Evolutionary conservation across 305 asterid species (phyloP).

Genomic region (Fraxinus ornus): DNA sequence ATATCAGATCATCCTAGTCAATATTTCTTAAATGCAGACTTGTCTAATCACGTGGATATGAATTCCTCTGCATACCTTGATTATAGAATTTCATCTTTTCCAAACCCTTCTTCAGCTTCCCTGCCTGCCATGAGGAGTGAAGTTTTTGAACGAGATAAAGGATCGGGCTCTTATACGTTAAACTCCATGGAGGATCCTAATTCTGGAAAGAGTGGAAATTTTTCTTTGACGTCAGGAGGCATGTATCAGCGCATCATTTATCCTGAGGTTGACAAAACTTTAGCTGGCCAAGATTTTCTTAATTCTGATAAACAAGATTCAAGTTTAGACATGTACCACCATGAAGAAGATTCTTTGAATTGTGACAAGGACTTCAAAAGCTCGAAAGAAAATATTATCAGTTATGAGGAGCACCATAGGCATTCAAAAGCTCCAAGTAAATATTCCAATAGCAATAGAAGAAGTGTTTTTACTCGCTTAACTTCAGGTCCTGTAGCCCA

Average conservation of each 20-base stretch:
- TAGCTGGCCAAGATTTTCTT: constrained; percentile 22
- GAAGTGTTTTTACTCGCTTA: constrained; percentile 70
- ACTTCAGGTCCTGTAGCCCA: constrained; percentile 26
- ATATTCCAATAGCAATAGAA: constrained; percentile 32
- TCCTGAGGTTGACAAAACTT: constrained; percentile 27
- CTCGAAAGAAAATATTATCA: constrained; percentile 13
- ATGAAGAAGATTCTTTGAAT: constrained; percentile 33
- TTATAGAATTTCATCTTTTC: constrained; percentile 26
- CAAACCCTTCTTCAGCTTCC: constrained; percentile 24
- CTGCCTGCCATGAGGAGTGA: constrained; percentile 17
- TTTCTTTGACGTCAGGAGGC: constrained; percentile 21
- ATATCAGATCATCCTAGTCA: constrained; percentile 24
- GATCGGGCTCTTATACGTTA: constrained; percentile 24
- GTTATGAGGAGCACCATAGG: constrained; percentile 27
- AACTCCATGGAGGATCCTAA: constrained; percentile 24
- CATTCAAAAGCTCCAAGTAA: constrained; percentile 30
- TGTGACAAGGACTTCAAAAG: constrained; percentile 17
- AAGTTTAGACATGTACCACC: constrained; percentile 19
- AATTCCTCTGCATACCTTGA: constrained; percentile 33
- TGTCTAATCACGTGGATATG: constrained; percentile 25
- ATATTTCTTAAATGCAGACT: constrained; percentile 25
- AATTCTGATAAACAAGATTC: constrained; percentile 25
- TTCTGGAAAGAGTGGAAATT: constrained; percentile 26
- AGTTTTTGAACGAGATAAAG: constrained; percentile 22
- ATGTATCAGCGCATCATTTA: constrained; percentile 25